Evolutionary conservation across 768 basidiomycete species (phyloP), one percentile per base, ranked within the genome.

Genomic region (Pleurotus citrinopileatus): DNA sequence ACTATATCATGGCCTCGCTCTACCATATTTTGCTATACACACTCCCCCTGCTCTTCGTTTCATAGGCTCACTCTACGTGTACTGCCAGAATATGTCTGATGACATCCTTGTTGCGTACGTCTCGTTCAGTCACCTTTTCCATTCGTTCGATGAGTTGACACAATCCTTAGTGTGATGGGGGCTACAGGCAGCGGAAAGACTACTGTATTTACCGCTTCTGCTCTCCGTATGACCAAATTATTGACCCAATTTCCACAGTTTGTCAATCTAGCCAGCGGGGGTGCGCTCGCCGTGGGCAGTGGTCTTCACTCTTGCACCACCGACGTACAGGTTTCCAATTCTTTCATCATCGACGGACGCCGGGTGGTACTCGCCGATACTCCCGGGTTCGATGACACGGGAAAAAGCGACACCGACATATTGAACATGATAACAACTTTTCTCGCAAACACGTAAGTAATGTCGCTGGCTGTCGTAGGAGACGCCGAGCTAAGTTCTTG

Each of bases 341-440:
- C 63, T 0, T 74, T 75, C 46, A 43, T 27, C 19, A 61, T 75
- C 20, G 64, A 70, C 28, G 68, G 63, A 19, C 55, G 53, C 15
- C 46, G 42, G 3, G 64, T 75, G 25, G 67, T 59, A 2, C 57
- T 77, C 34, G 64, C 78, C 17, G 75, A 77, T 46, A 78, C 76
- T 1, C 76, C 76, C 0, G 76, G 77, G 6, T 77, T 78, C 37
- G 77, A 76, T 36, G 75, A 76, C 57, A 70, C 69, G 1, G 53
- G 42, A 3, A 60, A 63, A 40, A 65, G 59, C 17, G 74, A 73
- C 29, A 67, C 66, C 8, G 70, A 73, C 17, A 56, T 74, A 38
- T 62, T 74, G 47, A 66, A 64, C 48, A 65, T 67, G 59, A 73
- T 76, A 29, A 58, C 61, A 7, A 28, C 25, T 17, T 67, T 59